Conservation (phyloP, 2,329 filamentous ascomycete species). For the Chaetoscypha palmicola region DNA sequence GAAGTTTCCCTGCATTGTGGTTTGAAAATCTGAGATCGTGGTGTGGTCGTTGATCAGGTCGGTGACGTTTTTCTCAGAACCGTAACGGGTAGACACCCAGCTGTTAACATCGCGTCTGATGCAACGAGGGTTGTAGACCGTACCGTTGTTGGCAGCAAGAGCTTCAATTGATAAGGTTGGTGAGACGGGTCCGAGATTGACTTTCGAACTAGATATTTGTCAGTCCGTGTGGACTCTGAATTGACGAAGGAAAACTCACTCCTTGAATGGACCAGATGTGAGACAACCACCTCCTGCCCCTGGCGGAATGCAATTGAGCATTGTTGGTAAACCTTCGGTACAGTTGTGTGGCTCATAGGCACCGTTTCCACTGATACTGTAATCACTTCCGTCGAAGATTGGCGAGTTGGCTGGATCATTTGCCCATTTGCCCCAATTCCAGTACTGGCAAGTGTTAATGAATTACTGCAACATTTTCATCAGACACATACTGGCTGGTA, state of each 20-base stretch:
- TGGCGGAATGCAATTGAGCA: constrained; percentile 33
- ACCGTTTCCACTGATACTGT: constrained; percentile 44
- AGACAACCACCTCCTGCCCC: constrained; percentile 52
- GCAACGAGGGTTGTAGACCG: constrained; percentile 37
- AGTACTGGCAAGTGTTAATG: constrained; percentile 39
- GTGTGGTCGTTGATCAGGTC: constrained; percentile 34
- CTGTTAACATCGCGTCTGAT: constrained; percentile 37
- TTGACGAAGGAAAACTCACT: too few species aligned
- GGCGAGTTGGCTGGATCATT: constrained; percentile 40
- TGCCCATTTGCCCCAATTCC: constrained; percentile 45
- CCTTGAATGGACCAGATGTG: constrained; percentile 38
- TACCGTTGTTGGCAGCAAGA: constrained; percentile 30
- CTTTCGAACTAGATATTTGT: constrained; percentile 23
- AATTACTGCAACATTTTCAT: neutral
- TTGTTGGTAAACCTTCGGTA: constrained; percentile 22
- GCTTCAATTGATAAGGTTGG: constrained; percentile 30
- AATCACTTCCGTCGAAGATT: constrained; percentile 48
- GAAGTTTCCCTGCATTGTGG: constrained; percentile 38
- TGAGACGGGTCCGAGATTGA: constrained; percentile 42
- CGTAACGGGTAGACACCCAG: constrained; percentile 33
- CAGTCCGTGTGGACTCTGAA: constrained; percentile 4
- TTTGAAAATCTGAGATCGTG: constrained; percentile 39
- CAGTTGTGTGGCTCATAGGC: constrained; percentile 27
- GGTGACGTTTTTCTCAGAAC: constrained; percentile 32
- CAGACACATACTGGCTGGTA: constrained; percentile 30